Percentiles rank a stretch among this genome's conserved stretches.
These are phyloP conservation scores for Cutaneotrichosporon curvatum DNA, from an alignment of 1,284 basidiomycete species.

Conservation along the genomic window DNA sequence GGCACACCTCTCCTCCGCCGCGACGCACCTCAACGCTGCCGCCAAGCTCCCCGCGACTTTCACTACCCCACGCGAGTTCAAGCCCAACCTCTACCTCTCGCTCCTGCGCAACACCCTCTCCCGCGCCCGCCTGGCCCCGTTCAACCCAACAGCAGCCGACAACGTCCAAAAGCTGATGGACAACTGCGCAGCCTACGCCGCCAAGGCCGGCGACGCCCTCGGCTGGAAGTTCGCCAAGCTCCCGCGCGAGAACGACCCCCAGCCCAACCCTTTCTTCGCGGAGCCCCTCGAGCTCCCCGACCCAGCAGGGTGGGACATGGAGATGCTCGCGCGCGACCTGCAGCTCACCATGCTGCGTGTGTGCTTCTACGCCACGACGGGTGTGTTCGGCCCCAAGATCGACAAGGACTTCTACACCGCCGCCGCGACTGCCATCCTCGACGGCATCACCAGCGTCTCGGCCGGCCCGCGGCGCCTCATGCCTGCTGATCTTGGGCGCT, in stretches of 20 bases:
- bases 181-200: slow-evolving; percentile 36
- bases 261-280: slow-evolving; percentile 7
- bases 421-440: slow-evolving; percentile 10
- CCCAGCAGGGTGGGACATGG: slow-evolving; percentile 38
- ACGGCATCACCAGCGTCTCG: slow-evolving; percentile 6
- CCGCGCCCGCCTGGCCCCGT: slow-evolving; percentile 25
- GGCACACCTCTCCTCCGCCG: slow-evolving; percentile 30
- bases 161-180: slow-evolving; percentile 35
- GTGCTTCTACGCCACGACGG: slow-evolving; percentile 18
- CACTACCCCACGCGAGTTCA: slow-evolving; percentile 31
- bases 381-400: slow-evolving; percentile 4
- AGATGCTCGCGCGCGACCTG: slow-evolving; percentile 29
- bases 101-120: slow-evolving; percentile 28
- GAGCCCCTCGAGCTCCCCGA: slow-evolving; percentile 19
- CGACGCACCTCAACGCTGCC: slow-evolving; percentile 26
- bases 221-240: slow-evolving; percentile 28
- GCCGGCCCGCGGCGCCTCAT: slow-evolving; percentile 13
- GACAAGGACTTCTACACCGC: slow-evolving; percentile 14
- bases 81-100: slow-evolving; percentile 26
- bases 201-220: slow-evolving; percentile 26
- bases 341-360: slow-evolving; percentile 22
- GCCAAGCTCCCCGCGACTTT: slow-evolving; percentile 25
- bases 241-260: slow-evolving; percentile 5
- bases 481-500: slow-evolving; percentile 26
- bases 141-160: slow-evolving; percentile 33